phyloP scores from a whole-genome alignment of 139 green algal species.

The Asterochloris sp. region DNA sequence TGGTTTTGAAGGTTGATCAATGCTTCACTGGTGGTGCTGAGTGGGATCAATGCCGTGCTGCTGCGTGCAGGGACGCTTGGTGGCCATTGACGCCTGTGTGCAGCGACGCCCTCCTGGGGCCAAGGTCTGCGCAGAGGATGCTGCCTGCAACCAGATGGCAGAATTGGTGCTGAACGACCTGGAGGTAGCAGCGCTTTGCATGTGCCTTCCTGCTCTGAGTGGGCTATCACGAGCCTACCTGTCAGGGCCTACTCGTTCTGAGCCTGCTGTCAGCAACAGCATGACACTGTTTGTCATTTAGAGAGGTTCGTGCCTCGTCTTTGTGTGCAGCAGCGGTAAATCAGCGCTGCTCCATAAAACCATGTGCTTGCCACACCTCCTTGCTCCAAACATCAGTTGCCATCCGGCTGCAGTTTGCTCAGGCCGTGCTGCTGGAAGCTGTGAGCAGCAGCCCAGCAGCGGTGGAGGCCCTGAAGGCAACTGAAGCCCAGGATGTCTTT shows the following conservation, averaged over 20 bases:
- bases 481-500: conserved; percentile 42
- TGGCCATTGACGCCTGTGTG: conserved; percentile 80
- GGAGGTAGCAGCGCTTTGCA: not conserved
- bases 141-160: conserved; percentile 63
- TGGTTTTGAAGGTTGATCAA: not conserved
- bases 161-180: conserved; percentile 63
- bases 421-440: conserved; percentile 38
- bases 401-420: conserved; percentile 2
- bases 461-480: conserved; percentile 19
- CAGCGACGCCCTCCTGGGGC: conserved; percentile 65
- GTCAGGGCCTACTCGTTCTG: too few species aligned
- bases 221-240: too few species aligned
- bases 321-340: too few species aligned
- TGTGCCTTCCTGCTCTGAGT: too few species aligned
- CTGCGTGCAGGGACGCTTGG: conserved; percentile 30
- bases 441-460: conserved; percentile 27
- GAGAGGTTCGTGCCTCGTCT: too few species aligned
- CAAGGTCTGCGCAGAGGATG: conserved; percentile 47
- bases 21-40: not conserved
- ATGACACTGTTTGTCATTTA: too few species aligned
- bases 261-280: too few species aligned
- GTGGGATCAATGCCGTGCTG: not conserved
- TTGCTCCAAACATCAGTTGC: too few species aligned
- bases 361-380: too few species aligned
- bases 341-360: too few species aligned